Evolutionary conservation across 768 basidiomycete species (phyloP).

Genomic region (Leccinum incarnatum): DNA sequence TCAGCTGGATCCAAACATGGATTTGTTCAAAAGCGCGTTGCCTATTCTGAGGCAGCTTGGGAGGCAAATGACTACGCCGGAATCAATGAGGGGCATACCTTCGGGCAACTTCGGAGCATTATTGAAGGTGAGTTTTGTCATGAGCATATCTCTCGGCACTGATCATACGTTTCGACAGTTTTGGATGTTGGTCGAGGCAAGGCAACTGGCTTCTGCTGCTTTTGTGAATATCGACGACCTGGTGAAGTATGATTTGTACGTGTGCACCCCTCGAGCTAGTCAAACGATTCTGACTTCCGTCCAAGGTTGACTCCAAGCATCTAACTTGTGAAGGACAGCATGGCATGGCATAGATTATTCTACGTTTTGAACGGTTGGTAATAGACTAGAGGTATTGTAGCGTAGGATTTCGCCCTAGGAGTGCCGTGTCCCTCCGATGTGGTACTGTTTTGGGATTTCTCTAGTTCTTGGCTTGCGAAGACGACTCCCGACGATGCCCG

Average conservation of each 20-base stretch:
- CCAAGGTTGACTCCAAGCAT: conserved; percentile 52
- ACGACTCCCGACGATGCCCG: background rate
- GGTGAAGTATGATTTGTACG: conserved; percentile 85
- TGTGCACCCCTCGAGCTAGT: conserved; percentile 7
- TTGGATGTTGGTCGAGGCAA: conserved; percentile 93
- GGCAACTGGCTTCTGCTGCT: conserved; percentile 78
- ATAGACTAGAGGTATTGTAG: conserved; percentile 17
- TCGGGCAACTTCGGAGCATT: conserved; percentile 77
- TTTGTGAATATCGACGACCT: conserved; percentile 81
- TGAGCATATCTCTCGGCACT: background rate
- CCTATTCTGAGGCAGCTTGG: conserved; percentile 93
- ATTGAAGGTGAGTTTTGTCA: conserved; percentile 66
- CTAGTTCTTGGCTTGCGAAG: background rate
- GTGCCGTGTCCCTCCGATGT: conserved; percentile 14
- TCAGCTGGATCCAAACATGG: conserved; percentile 86
- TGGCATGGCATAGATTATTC: conserved; percentile 14
- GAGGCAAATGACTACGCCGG: conserved; percentile 81
- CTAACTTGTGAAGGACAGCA: conserved; percentile 19
- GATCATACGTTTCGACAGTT: conserved; percentile 44
- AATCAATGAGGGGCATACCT: conserved; percentile 58
- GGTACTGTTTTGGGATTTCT: background rate
- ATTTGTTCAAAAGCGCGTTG: conserved; percentile 92
- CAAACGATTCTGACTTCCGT: conserved; percentile 13
- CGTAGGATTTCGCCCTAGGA: conserved; percentile 10
- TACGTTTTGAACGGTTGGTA: background rate